Conservation (phyloP, 169 alveolate species). For the Miamiensis avidus region DNA sequence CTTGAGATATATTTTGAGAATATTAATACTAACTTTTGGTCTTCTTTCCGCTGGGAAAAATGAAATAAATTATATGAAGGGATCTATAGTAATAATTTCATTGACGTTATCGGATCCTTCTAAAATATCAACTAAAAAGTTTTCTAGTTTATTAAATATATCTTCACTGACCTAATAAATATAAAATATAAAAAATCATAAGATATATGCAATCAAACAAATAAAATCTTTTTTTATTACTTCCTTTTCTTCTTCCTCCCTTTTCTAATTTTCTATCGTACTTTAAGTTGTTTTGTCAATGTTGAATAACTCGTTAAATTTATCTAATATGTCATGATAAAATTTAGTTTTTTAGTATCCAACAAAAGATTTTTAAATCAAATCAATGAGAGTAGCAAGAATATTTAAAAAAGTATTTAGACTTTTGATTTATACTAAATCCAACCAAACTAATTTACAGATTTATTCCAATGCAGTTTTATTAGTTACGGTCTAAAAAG, state of each 20-base stretch:
- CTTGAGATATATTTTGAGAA: conserved; percentile 29
- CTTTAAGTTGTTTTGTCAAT: conserved; percentile 22
- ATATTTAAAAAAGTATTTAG: conserved; percentile 34
- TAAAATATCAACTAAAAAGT: conserved; percentile 28
- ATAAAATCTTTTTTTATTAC: background rate
- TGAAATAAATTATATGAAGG: conserved; percentile 36
- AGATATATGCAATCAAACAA: background rate
- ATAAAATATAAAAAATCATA: too few relatives aligned
- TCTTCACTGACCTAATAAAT: conserved; percentile 18
- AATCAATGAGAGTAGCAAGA: conserved; percentile 34
- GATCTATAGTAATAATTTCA: conserved; percentile 36
- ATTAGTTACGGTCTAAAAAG: background rate
- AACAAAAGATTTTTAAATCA: conserved; percentile 26
- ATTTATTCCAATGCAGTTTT: conserved; percentile 29
- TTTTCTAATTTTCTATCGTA: too few relatives aligned
- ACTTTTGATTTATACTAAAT: conserved; percentile 21
- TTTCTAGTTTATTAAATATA: conserved; percentile 28
- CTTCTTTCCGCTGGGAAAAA: conserved; percentile 38
- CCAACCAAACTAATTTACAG: conserved; percentile 34
- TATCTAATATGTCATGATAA: conserved; percentile 26
- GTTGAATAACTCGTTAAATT: conserved; percentile 38
- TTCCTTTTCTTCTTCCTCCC: too few relatives aligned
- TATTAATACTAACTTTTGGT: conserved; percentile 11
- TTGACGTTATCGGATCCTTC: conserved; percentile 26
- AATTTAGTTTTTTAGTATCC: conserved; percentile 39